These are phyloP conservation scores for Hemileccinum impolitum DNA, from an alignment of 768 basidiomycete species.

Conservation along the genomic window DNA sequence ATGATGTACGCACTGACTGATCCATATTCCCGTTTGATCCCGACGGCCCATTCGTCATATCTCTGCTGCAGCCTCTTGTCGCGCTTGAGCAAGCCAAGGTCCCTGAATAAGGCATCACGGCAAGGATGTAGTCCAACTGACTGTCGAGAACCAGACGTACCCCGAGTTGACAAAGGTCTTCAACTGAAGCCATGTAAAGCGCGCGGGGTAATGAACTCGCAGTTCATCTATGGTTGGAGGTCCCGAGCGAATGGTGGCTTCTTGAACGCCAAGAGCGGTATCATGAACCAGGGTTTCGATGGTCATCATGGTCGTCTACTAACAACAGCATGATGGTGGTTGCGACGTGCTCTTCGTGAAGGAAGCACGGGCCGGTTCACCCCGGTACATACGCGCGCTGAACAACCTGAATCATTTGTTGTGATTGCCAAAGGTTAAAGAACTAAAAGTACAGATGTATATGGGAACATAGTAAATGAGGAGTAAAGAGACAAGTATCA, in stretches of 20 bases:
- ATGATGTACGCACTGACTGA: conserved; percentile 51
- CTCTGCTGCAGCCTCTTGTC: conserved; percentile 64
- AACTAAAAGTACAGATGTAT: conserved; percentile 15
- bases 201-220: conserved; percentile 63
- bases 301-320: conserved; percentile 11
- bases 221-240: conserved; percentile 70
- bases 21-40: conserved; percentile 58
- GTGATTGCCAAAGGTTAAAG: too few relatives aligned
- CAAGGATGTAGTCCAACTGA: background rate
- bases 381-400: too few relatives aligned
- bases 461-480: background rate
- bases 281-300: conserved; percentile 6
- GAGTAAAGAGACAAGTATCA: background rate
- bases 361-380: too few relatives aligned
- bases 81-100: conserved; percentile 77
- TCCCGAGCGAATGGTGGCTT: conserved; percentile 49
- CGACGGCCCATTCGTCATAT: conserved; percentile 58
- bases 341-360: too few relatives aligned
- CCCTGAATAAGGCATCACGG: conserved; percentile 39
- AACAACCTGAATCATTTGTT: too few relatives aligned
- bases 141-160: conserved; percentile 34
- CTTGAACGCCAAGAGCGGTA: background rate
- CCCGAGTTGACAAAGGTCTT: conserved; percentile 79
- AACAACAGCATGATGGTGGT: too few relatives aligned
- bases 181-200: conserved; percentile 72